A percentile compares a stretch with the other conserved stretches of the same genome.
These are phyloP conservation scores for Priceomyces fermenticarens DNA, from an alignment of 805 yeast genomes.

Conservation along the genomic window DNA sequence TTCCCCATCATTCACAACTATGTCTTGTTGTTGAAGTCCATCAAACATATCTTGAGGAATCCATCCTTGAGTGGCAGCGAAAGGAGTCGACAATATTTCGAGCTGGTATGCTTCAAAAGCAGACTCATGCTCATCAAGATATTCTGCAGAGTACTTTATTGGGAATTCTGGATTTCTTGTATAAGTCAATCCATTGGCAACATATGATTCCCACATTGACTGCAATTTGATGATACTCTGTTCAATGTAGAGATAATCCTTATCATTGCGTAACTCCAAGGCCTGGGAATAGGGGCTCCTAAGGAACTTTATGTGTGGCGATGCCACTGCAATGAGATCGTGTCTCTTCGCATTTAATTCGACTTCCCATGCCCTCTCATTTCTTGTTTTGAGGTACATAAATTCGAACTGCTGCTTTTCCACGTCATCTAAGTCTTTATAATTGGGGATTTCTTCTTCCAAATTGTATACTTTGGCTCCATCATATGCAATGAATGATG, in stretches of 20 bases:
- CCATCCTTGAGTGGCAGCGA: conserved; percentile 92
- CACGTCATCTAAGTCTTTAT: conserved; percentile 59
- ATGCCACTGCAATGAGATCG: conserved; percentile 73
- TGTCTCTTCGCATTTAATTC: conserved; percentile 63
- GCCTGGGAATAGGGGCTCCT: conserved; percentile 64
- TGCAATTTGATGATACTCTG: conserved; percentile 63
- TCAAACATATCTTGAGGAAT: conserved; percentile 91
- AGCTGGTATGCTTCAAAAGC: conserved; percentile 66
- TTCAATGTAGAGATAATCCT: conserved; percentile 63
- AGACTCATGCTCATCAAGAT: conserved; percentile 54
- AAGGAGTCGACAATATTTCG: conserved; percentile 68
- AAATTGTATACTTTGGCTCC: conserved; percentile 84
- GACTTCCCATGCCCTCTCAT: conserved; percentile 85
- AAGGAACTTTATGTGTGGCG: conserved; percentile 76
- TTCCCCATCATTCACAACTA: conserved; percentile 54
- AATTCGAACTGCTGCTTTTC: conserved; percentile 81
- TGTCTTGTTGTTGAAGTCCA: conserved; percentile 62
- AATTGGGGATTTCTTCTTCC: conserved; percentile 72
- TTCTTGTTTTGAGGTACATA: conserved; percentile 86
- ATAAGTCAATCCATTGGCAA: conserved; percentile 54
- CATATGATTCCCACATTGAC: conserved; percentile 67
- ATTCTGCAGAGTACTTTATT: conserved; percentile 54
- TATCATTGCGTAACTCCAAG: conserved; percentile 53
- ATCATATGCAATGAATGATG: conserved; percentile 78
- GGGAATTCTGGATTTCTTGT: conserved; percentile 50